Base-by-base conservation (phyloP, 1,284 basidiomycete genomes). In the Ustanciosporium gigantosporum region DNA sequence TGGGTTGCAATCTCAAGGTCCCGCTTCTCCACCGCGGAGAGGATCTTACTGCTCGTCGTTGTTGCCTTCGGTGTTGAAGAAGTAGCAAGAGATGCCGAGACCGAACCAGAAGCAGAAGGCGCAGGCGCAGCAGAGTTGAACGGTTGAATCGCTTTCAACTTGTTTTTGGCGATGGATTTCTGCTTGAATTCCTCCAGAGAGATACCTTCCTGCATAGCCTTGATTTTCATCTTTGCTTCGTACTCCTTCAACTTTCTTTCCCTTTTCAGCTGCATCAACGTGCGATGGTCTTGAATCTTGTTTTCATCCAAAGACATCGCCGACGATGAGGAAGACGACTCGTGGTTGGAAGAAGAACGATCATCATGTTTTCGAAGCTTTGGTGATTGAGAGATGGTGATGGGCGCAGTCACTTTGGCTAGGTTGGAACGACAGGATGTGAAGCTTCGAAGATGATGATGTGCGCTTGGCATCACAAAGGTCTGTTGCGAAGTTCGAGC, bases 191-290 rank as follows among this genome's bases (percentile, higher is more conserved):
- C 67, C 25, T 71, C 71, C 9, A 60, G 51, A 14, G 52, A 52
- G 16, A 46, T 13, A n/a, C 68, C 62, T 43, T 68, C 24, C 38
- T 70, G 57, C 44, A 65, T 50, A 9, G 73, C 74, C 45, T 75
- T 76, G 34, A 61, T 53, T 42, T 60, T 48, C 34, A 76, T 62
- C 49, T 66, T 66, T 31, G 45, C 61, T 29, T 64, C 56, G 41
- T 76, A 76, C 55, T 76, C 52, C n/a, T 37, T 46, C 8, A 76
- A 42, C 35, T 74, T 70, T 2, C 52, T 38, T 4, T 73, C 62
- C 11, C 62, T 55, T 44, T 70, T 69, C 9, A 43, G 44, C 22
- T 71, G 40, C 1, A 61, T 31, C 3, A 37, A 44, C 2, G 47
- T 38, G 14, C 58, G 46, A 23, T 61, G 47, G 34, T 51, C 44